Percentiles rank a stretch among this genome's conserved stretches.
These are phyloP conservation scores for Albophoma yamanashiensis DNA, from an alignment of 2,329 filamentous ascomycete genomes.

Conservation along the genomic window DNA sequence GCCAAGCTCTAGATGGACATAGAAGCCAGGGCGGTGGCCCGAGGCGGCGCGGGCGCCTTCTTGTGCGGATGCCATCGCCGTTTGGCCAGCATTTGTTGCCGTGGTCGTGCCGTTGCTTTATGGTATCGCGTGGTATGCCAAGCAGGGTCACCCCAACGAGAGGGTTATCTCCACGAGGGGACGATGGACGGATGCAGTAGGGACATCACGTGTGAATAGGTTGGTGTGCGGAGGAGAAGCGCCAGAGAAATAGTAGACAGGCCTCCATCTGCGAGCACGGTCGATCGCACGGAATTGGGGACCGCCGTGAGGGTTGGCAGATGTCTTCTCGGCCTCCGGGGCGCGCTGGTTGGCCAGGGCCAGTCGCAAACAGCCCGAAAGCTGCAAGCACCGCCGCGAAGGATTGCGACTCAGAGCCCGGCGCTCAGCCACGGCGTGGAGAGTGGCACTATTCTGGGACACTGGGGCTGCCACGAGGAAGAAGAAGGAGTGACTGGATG, in stretches of 20 bases:
- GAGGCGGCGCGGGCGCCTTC: constrained; percentile 7
- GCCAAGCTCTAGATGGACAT: constrained; percentile 40
- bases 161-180: background rate
- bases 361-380: background rate
- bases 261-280: background rate
- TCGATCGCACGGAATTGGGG: background rate
- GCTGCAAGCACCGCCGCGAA: background rate
- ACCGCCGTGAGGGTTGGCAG: background rate
- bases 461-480: background rate
- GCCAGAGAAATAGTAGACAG: background rate
- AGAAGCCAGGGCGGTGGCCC: constrained; percentile 23
- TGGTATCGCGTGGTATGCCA: background rate
- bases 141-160: background rate
- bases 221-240: background rate
- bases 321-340: background rate
- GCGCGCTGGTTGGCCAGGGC: background rate
- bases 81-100: background rate
- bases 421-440: background rate
- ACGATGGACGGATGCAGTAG: background rate
- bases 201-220: background rate
- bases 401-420: background rate
- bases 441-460: background rate
- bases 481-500: background rate
- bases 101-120: background rate
- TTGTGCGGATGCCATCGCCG: background rate